Percentiles rank a stretch among this genome's conserved stretches.
These are phyloP conservation scores for Rhodotorula diobovata DNA, from an alignment of 768 basidiomycete species.

Conservation along the genomic window DNA sequence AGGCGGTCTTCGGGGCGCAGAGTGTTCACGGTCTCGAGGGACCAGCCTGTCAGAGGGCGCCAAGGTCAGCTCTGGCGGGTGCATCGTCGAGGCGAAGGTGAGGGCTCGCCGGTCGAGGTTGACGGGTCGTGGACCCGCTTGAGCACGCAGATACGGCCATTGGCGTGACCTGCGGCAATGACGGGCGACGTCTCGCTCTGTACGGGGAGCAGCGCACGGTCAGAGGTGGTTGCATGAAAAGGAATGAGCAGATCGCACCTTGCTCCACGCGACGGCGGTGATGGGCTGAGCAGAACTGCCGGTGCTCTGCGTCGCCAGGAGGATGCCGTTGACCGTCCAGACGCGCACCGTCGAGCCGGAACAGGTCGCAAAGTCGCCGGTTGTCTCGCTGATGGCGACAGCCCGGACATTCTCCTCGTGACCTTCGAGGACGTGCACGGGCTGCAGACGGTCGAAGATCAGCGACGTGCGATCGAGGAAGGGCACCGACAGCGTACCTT, in stretches of 20 bases:
- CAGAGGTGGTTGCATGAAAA: too few species aligned
- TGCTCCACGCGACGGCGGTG: background rate
- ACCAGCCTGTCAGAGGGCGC: background rate
- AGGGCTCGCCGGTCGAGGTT: background rate
- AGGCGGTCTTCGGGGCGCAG: constrained; percentile 8
- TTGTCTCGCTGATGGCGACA: constrained; percentile 12
- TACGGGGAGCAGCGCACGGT: background rate
- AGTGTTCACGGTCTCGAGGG: background rate
- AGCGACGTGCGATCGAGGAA: background rate
- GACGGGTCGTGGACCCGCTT: background rate
- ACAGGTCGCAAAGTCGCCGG: constrained; percentile 11
- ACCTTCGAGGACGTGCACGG: background rate
- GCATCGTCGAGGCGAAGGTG: background rate
- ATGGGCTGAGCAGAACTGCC: background rate
- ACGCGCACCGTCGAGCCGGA: background rate
- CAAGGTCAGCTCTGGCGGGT: too few species aligned
- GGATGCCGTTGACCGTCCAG: constrained; percentile 12
- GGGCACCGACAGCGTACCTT: background rate
- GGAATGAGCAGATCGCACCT: constrained; percentile 4
- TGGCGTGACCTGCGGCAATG: background rate
- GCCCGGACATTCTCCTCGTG: background rate
- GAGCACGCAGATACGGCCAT: background rate
- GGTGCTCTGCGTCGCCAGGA: background rate
- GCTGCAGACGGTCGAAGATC: background rate
- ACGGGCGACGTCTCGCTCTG: constrained; percentile 10